Percentiles rank a stretch among this genome's conserved stretches.
Conservation (phyloP, 2,329 filamentous ascomycete genomes). For the Cladosporium halotolerans region DNA sequence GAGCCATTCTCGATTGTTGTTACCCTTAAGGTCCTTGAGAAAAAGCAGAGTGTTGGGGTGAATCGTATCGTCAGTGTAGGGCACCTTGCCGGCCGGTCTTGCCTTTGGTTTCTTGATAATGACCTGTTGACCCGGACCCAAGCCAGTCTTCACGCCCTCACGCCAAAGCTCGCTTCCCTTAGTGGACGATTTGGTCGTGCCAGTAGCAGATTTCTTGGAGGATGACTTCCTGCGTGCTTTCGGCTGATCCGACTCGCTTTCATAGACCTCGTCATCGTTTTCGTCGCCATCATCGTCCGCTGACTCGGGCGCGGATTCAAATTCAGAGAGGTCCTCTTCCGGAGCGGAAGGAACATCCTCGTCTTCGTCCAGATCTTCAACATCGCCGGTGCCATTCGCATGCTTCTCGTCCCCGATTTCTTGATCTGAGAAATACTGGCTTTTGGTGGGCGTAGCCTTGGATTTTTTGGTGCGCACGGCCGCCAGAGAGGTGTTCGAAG, state of each 20-base stretch:
- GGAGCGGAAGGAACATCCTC: slow-evolving; percentile 16
- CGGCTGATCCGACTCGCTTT: slow-evolving; percentile 26
- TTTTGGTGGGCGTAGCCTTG: slow-evolving; percentile 40
- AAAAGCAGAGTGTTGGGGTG: slow-evolving; percentile 61
- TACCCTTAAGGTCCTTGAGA: slow-evolving; percentile 50
- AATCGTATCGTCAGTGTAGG: slow-evolving; percentile 52
- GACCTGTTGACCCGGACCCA: slow-evolving; percentile 54
- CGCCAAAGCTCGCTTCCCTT: slow-evolving; percentile 42
- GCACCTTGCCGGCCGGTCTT: slow-evolving; percentile 52
- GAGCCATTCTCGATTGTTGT: slow-evolving; percentile 59
- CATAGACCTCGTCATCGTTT: slow-evolving; percentile 29
- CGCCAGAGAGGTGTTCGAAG: slow-evolving; percentile 15
- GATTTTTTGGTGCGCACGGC: slow-evolving; percentile 17
- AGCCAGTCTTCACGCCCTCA: slow-evolving; percentile 48
- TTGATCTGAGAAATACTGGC: slow-evolving; percentile 42
- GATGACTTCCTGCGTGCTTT: slow-evolving; percentile 11
- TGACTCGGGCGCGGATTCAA: slow-evolving; percentile 39
- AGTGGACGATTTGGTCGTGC: background rate
- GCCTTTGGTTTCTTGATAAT: slow-evolving; percentile 59
- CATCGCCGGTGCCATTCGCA: slow-evolving; percentile 24
- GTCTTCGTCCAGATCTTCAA: slow-evolving; percentile 28
- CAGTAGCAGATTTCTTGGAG: slow-evolving; percentile 18
- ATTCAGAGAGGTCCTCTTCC: slow-evolving; percentile 27
- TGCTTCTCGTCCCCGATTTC: background rate
- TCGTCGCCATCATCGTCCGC: slow-evolving; percentile 26